Conservation (phyloP, 164 flowering plant species). For the Aristolochia fimbriata region DNA sequence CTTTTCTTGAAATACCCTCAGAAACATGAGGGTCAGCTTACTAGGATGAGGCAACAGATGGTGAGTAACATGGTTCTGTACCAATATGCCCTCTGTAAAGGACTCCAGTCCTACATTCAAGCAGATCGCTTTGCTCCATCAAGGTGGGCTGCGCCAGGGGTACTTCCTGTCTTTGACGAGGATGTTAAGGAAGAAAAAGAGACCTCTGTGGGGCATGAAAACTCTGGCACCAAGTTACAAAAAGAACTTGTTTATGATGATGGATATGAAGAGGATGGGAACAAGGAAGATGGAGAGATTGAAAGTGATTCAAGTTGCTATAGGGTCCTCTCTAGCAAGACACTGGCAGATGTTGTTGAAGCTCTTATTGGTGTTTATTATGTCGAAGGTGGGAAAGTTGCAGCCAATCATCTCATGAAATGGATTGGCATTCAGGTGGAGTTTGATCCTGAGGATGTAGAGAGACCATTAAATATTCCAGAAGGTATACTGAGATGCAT, state of each 20-base stretch:
- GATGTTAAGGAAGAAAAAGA: conserved; percentile 63
- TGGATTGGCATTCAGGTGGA: conserved; percentile 92
- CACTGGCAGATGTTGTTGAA: conserved; percentile 97
- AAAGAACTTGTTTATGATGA: conserved; percentile 13
- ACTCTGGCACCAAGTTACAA: conserved; percentile 15
- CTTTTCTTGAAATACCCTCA: conserved; percentile 92
- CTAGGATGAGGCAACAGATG: conserved; percentile 98
- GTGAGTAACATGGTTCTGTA: conserved; percentile 94
- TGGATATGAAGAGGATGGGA: conserved; percentile 46
- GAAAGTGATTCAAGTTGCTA: conserved; percentile 93
- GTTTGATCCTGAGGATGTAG: conserved; percentile 48
- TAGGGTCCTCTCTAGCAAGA: conserved; percentile 94
- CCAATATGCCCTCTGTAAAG: conserved; percentile 70
- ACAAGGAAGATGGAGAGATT: conserved; percentile 88
- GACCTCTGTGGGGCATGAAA: conserved; percentile 47
- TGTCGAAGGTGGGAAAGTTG: conserved; percentile 87
- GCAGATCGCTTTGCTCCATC: conserved; percentile 99
- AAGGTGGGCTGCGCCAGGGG: conserved; percentile 99
- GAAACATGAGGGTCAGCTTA: conserved; percentile 98
- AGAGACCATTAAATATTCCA: conserved; percentile 38
- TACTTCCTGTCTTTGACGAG: conserved; percentile 94
- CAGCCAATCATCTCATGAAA: conserved; percentile 90
- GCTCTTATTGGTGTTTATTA: conserved; percentile 93
- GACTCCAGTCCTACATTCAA: conserved; percentile 90
- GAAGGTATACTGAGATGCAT: conserved; percentile 70